Percentiles rank a stretch among this genome's conserved stretches.
Conservation (phyloP, 768 basidiomycete genomes). For the Daedaleopsis sinensis region DNA sequence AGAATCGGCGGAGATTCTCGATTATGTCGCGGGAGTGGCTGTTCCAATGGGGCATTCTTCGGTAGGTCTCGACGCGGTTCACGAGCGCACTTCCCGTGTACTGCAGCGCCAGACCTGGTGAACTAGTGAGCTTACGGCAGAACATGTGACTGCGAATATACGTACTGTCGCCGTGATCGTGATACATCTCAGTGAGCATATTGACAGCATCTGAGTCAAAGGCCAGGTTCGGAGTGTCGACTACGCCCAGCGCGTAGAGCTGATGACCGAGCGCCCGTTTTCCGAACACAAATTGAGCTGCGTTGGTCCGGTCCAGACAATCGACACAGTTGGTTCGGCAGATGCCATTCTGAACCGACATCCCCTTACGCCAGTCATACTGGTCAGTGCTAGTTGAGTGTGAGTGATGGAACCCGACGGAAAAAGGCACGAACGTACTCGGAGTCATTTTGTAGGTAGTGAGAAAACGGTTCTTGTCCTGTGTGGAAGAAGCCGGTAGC, state of each 20-base stretch:
- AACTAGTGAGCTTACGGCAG: neutral
- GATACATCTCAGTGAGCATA: conserved; percentile 98
- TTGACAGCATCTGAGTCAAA: conserved; percentile 96
- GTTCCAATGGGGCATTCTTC: conserved; percentile 96
- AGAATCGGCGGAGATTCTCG: conserved; percentile 92
- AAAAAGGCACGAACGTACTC: conserved; percentile 32
- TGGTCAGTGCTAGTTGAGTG: conserved; percentile 20
- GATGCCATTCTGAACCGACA: conserved; percentile 88
- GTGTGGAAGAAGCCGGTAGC: conserved; percentile 96
- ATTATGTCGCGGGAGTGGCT: conserved; percentile 96
- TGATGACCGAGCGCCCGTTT: conserved; percentile 95
- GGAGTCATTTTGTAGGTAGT: conserved; percentile 52
- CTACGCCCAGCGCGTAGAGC: conserved; percentile 89
- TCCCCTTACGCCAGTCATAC: conserved; percentile 59
- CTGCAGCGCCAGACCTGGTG: conserved; percentile 86
- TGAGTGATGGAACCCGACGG: neutral
- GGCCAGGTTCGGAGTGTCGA: conserved; percentile 80
- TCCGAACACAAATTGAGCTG: conserved; percentile 95
- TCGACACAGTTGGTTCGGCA: conserved; percentile 97
- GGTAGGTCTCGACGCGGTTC: conserved; percentile 94
- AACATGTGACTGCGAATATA: conserved; percentile 1
- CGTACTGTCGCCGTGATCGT: conserved; percentile 95
- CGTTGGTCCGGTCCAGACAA: conserved; percentile 95
- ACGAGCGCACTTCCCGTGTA: conserved; percentile 97
- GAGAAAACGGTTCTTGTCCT: conserved; percentile 82